Base-by-base conservation (phyloP, 805 yeast species). In the Diddensiella santjacobensis region DNA sequence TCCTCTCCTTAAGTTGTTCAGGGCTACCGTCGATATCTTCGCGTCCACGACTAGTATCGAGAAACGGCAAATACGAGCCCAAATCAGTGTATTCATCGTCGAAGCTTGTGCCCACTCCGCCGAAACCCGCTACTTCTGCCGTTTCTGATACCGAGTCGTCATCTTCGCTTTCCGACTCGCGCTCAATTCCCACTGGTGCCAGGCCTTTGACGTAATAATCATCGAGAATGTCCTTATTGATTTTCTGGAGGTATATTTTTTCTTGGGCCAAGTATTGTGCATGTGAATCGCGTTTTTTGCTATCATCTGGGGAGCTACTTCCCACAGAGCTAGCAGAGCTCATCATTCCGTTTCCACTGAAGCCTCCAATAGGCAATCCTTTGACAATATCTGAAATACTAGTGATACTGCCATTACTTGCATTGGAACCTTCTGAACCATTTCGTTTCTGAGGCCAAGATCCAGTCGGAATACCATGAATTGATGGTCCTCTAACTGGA, bases 181-280 rank as follows among this genome's bases (percentile, higher is more conserved):
- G 67, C 8, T 66, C 68, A 3, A 42, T 44, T 3, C 66, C 68
- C 18, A 60, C 58, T 17, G 56, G 65, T 0, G 79, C 69, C 37
- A 82, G 78, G 3, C 83, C 87, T 55, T 80, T 80, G 10, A 87
- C 82, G 59, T 83, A 82, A 62, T 83, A 83, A 57, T 85, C 93
- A 62, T 84, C 87, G 2, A 71, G 75, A 35, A 72, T 68, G 53
- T 78, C 82, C 54, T 80, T 80, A 50, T 77, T 74, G 59, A 85
- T 76, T 59, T 78, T 78, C 48, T 75, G 77, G 49, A 86, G 64
- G 57, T 85, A 85, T 0, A 80, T 76, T 57, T 74, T 74, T 60
- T 86, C 93, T 58, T 84, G 90, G 2, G 81, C 77, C 49, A 73
- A 58, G 59, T 78, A 79, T 56, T 70, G 74, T 31, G 68, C 68